These are phyloP conservation scores for Mucor sp. DNA, from an alignment of 371 early-diverging fungal species.

Conservation along the genomic window DNA sequence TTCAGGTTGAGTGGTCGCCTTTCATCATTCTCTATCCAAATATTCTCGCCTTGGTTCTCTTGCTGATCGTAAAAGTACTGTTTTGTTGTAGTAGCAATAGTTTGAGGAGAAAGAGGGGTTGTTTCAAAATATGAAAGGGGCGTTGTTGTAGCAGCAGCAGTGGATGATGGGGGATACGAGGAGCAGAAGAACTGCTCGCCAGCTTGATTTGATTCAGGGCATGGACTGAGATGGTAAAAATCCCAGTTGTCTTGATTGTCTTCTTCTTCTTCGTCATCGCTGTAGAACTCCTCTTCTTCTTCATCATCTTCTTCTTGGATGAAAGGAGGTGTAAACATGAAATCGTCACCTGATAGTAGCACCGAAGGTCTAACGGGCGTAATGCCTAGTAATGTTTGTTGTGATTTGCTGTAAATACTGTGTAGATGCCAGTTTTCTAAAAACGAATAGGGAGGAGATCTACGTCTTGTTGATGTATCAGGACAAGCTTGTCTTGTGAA, in stretches of 20 bases:
- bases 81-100: constrained; percentile 1
- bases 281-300: constrained; percentile 7
- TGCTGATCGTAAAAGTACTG: constrained; percentile 1
- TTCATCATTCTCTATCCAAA: constrained; percentile 14
- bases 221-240: constrained; percentile 21
- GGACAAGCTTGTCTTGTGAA: constrained; percentile 36
- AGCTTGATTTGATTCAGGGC: constrained; percentile 20
- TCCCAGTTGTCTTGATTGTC: neutral
- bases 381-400: constrained; percentile 46
- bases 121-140: constrained; percentile 7
- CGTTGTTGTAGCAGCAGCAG: neutral
- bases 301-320: constrained; percentile 23
- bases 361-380: constrained; percentile 39
- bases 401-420: constrained; percentile 54
- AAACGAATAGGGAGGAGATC: constrained; percentile 40
- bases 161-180: neutral
- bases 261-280: constrained; percentile 8
- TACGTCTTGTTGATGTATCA: constrained; percentile 12
- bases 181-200: neutral
- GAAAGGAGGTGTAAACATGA: constrained; percentile 50
- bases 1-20: neutral
- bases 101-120: neutral
- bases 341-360: constrained; percentile 46
- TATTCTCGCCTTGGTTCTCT: constrained; percentile 3
- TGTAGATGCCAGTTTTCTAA: constrained; percentile 47